Base-by-base conservation (phyloP, 2,329 filamentous ascomycete genomes). In the Domatiomyces catenatus region DNA sequence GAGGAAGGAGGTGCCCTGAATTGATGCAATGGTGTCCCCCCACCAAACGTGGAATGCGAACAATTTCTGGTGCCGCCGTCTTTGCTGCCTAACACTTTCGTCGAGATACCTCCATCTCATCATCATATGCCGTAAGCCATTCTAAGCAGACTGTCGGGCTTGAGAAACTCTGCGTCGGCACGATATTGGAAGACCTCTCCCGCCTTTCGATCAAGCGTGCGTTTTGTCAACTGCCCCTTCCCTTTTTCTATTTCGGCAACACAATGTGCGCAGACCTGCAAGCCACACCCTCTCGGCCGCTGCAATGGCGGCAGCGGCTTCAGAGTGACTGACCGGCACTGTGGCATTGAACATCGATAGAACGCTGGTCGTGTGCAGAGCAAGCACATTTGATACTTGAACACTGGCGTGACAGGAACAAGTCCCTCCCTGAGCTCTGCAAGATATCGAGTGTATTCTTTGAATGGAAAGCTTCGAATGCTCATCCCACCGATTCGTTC, bases 121-220 rank as follows among this genome's bases (percentile, higher is more conserved):
- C 32, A 39, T 39, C 32, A 15, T 39, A 15, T 5, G 32, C 32
- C 32, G 32, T 39, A 39, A 17, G 52, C 56, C 39, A 47, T 46
- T 32, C 52, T 51, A 6, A 59, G 52, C 17, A 52, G 36, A 42
- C 57, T 57, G 1, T 48, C 52, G 17, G 48, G n/a, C 22, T 56
- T 50, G 7, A 59, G 48, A 39, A 59, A 57, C 8, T 58, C 55
- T 24, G 51, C 32, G 42, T 59, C 57, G 8, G 55, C 57, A 39
- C 32, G 32, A 39, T 39, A 39, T 15, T 39, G 7, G 32, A 39
- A 39, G 32, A 15, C 4, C 3, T 39, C 28, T 32, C 5, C 20
- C 24, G n/a, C n/a, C 19, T 48, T 32, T 24, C 17, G 44, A 6
- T 48, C 17, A 8, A 39, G 15, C 10, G 10, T 15, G 32, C 15